phyloP scores from a whole-genome alignment of 2,329 filamentous ascomycete genomes.

The Metarhizium album region DNA sequence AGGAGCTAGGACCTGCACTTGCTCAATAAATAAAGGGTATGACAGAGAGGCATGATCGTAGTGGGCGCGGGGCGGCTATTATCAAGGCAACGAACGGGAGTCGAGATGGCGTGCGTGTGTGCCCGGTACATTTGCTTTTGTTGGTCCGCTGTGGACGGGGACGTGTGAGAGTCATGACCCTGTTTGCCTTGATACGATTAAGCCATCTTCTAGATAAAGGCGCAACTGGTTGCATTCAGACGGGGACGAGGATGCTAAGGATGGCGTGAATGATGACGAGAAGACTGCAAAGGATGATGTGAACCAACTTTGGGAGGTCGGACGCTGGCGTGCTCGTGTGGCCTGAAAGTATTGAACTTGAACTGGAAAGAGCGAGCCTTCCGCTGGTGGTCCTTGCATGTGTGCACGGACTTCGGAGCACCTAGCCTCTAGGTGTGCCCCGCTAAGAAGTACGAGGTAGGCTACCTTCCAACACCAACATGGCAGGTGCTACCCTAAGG shows the following conservation, averaged over 20 bases:
- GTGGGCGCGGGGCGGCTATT: background rate
- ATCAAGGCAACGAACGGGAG: background rate
- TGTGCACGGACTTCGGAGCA: no score
- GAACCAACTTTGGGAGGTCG: background rate
- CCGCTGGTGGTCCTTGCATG: no score
- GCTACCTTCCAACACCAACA: no score
- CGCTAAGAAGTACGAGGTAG: no score
- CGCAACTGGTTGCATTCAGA: background rate
- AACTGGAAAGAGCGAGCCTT: background rate
- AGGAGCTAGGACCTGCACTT: background rate
- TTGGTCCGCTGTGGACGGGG: background rate
- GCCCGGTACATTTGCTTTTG: background rate
- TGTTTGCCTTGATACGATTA: background rate
- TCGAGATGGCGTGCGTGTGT: background rate
- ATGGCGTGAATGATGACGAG: conserved; percentile 2
- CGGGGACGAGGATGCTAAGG: background rate
- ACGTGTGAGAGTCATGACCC: background rate
- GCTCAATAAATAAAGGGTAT: no score
- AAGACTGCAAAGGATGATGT: conserved; percentile 1
- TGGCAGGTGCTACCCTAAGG: no score
- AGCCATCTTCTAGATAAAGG: background rate
- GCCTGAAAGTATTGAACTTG: background rate
- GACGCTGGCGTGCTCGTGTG: background rate
- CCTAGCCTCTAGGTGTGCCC: no score
- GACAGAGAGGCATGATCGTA: background rate